Evolutionary conservation across 129 eudicot genomes (phyloP).

Genomic region (Logfia minima): DNA sequence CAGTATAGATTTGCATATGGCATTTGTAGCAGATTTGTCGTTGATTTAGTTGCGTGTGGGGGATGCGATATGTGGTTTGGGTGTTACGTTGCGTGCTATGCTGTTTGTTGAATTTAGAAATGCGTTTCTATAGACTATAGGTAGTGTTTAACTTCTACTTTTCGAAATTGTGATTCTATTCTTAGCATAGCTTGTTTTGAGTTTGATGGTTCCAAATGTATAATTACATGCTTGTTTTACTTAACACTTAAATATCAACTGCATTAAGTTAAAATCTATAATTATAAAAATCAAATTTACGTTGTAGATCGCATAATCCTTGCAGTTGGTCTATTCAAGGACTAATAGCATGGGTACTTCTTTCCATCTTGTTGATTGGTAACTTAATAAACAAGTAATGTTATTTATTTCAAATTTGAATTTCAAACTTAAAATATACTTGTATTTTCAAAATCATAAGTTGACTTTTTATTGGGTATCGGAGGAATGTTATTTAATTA

Average conservation of each 20-base stretch:
- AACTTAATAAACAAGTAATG: neutral
- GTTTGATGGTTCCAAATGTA: neutral
- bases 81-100: neutral
- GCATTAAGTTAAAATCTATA: neutral
- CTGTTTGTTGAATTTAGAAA: too few species aligned
- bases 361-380: conserved; percentile 8
- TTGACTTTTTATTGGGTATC: conserved; percentile 21
- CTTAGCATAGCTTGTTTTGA: neutral
- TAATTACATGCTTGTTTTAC: too few species aligned
- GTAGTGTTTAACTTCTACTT: neutral
- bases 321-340: neutral
- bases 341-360: neutral
- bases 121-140: neutral
- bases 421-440: neutral
- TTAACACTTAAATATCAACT: too few species aligned
- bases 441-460: conserved; percentile 4
- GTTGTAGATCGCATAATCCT: neutral
- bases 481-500: neutral
- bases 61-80: neutral
- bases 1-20: neutral
- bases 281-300: neutral
- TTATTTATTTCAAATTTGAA: conserved; percentile 15
- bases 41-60: neutral
- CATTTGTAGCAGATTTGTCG: neutral
- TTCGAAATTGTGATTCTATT: neutral